phyloP scores from a whole-genome alignment of 441 rosid species.

The Lagerstroemia fauriei region DNA sequence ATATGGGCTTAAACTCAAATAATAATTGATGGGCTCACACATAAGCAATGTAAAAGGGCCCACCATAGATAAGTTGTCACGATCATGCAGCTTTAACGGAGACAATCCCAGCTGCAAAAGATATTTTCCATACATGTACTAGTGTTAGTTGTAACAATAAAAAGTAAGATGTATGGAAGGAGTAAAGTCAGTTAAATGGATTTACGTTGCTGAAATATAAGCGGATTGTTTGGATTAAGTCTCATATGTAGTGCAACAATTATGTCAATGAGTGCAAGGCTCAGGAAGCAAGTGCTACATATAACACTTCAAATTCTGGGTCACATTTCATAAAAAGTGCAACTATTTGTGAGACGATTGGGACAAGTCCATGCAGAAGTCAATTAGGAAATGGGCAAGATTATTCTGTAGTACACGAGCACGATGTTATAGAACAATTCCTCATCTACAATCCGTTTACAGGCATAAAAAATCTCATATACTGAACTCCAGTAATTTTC shows the following conservation, averaged over 20 bases:
- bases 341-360: neutral
- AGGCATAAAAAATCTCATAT: too few species aligned
- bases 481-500: too few species aligned
- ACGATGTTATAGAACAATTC: neutral
- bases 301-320: neutral
- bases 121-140: neutral
- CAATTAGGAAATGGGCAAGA: neutral
- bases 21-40: too few species aligned
- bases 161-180: too few species aligned
- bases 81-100: too few species aligned
- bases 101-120: conserved; percentile 57
- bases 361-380: neutral
- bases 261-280: neutral
- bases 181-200: neutral
- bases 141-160: neutral
- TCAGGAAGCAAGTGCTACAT: neutral
- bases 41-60: too few species aligned
- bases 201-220: neutral
- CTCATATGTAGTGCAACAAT: neutral
- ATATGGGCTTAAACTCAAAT: too few species aligned
- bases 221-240: neutral
- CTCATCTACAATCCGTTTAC: neutral
- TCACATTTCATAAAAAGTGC: neutral
- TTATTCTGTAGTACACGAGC: neutral
- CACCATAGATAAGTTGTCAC: too few species aligned